phyloP scores from a whole-genome alignment of 352 stramenopile genomes.

The Nothophytophthora sp. region DNA sequence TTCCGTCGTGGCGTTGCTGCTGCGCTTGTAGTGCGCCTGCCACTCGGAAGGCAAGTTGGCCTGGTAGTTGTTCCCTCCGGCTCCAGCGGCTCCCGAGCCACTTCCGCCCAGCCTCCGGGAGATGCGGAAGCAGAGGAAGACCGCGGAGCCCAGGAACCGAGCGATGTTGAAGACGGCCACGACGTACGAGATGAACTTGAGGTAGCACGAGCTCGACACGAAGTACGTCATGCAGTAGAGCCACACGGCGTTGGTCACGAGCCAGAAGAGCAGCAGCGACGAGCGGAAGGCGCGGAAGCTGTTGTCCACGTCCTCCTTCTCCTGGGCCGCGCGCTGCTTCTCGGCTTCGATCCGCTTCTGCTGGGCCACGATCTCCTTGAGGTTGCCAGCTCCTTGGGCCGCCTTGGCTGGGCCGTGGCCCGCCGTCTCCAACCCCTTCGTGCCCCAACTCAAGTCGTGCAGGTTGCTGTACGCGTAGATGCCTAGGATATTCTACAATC shows the following conservation, averaged over 20 bases:
- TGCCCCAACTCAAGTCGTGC: slow-evolving; percentile 81
- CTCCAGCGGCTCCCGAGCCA: neutral
- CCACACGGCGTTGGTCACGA: slow-evolving; percentile 49
- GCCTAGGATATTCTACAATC: slow-evolving; percentile 80
- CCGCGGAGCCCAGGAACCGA: slow-evolving; percentile 32
- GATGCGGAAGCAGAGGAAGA: slow-evolving; percentile 44
- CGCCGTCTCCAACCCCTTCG: slow-evolving; percentile 44
- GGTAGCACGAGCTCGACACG: slow-evolving; percentile 49
- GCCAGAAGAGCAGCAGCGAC: slow-evolving; percentile 49
- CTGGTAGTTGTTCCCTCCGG: slow-evolving; percentile 11
- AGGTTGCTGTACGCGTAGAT: slow-evolving; percentile 87
- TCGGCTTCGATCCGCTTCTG: slow-evolving; percentile 44
- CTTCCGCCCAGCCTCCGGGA: slow-evolving; percentile 22
- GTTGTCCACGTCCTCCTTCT: slow-evolving; percentile 58
- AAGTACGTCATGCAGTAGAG: slow-evolving; percentile 45
- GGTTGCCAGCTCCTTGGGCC: slow-evolving; percentile 13
- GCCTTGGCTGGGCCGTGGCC: slow-evolving; percentile 1
- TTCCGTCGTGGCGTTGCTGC: slow-evolving; percentile 11
- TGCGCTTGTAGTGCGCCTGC: slow-evolving; percentile 29
- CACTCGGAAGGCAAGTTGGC: slow-evolving; percentile 17
- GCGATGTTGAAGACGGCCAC: slow-evolving; percentile 49
- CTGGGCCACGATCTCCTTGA: slow-evolving; percentile 55
- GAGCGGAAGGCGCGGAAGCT: slow-evolving; percentile 50
- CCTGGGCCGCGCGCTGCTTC: slow-evolving; percentile 27
- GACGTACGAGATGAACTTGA: slow-evolving; percentile 45